Evolutionary conservation across 2,329 filamentous ascomycete species (phyloP).

Genomic region (Macroventuria anomochaeta): DNA sequence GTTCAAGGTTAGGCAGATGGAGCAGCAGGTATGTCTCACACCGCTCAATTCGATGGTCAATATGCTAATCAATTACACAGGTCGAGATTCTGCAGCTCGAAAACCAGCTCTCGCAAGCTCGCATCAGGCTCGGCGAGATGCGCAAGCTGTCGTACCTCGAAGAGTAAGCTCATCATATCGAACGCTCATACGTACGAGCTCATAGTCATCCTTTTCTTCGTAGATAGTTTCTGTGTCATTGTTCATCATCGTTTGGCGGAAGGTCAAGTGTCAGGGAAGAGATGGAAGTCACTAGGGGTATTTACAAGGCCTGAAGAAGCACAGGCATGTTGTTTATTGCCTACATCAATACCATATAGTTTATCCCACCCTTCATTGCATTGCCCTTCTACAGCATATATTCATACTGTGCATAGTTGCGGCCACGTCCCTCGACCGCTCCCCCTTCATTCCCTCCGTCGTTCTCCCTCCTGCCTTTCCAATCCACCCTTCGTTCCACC

Average conservation of each 20-base stretch:
- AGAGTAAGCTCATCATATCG: slow-evolving; percentile 29
- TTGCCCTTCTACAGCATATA: neutral
- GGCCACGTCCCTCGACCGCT: no score
- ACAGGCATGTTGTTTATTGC: neutral
- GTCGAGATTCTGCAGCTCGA: slow-evolving; percentile 97
- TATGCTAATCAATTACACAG: slow-evolving; percentile 55
- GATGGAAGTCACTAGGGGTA: neutral
- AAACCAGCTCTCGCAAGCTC: slow-evolving; percentile 79
- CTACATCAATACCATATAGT: slow-evolving; percentile 6
- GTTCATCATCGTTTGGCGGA: neutral
- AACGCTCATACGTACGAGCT: neutral
- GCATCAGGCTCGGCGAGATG: slow-evolving; percentile 92
- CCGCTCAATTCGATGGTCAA: neutral
- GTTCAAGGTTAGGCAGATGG: slow-evolving; percentile 99
- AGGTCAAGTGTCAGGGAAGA: neutral
- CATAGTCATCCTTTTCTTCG: slow-evolving; percentile 1
- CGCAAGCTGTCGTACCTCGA: slow-evolving; percentile 87
- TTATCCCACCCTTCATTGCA: neutral
- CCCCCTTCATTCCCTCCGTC: no score
- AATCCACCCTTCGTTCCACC: no score
- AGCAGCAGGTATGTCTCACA: slow-evolving; percentile 83
- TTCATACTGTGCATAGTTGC: no score
- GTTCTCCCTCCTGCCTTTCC: no score
- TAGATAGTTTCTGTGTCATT: slow-evolving; percentile 10
- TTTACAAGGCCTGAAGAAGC: neutral